A percentile compares a stretch with the other conserved stretches of the same genome.
These are phyloP conservation scores for Neoascochyta sp. DNA, from an alignment of 2,329 filamentous ascomycete species.

Conservation along the genomic window DNA sequence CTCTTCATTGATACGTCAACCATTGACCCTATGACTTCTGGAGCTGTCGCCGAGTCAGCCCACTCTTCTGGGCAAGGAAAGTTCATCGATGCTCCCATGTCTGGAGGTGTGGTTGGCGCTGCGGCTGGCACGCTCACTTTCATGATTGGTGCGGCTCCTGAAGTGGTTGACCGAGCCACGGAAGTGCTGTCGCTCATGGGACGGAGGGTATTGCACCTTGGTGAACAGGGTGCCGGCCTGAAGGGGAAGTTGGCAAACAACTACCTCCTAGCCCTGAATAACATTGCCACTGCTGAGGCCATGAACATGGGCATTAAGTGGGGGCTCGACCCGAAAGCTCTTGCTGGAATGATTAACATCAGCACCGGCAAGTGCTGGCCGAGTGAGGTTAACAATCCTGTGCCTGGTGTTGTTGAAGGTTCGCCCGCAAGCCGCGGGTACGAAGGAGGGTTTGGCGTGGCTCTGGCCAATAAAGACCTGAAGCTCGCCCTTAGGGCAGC, in stretches of 20 bases:
- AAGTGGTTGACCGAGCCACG: slow-evolving; percentile 62
- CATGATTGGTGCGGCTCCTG: slow-evolving; percentile 74
- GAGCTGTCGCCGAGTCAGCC: slow-evolving; percentile 69
- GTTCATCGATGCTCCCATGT: slow-evolving; percentile 96
- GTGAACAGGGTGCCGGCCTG: slow-evolving; percentile 77
- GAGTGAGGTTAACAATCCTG: slow-evolving; percentile 91
- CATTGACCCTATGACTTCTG: slow-evolving; percentile 85
- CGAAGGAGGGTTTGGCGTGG: slow-evolving; percentile 50
- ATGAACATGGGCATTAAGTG: slow-evolving; percentile 64
- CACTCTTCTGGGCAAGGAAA: slow-evolving; percentile 63
- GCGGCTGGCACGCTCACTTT: slow-evolving; percentile 85
- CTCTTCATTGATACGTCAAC: slow-evolving; percentile 96
- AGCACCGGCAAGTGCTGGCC: slow-evolving; percentile 97
- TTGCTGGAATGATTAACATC: slow-evolving; percentile 85
- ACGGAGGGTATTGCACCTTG: slow-evolving; percentile 78
- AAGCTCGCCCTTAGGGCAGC: slow-evolving; percentile 48
- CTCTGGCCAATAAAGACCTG: slow-evolving; percentile 50
- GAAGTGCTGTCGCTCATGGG: slow-evolving; percentile 78
- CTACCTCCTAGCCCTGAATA: slow-evolving; percentile 90
- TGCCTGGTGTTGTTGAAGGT: slow-evolving; percentile 73
- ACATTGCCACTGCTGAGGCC: slow-evolving; percentile 67
- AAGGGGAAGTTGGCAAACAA: slow-evolving; percentile 96
- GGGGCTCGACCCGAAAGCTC: slow-evolving; percentile 61
- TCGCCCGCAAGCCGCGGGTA: slow-evolving; percentile 74
- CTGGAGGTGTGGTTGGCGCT: slow-evolving; percentile 89